Conservation (phyloP, 176 grass and related monocot genomes). For the Carex littledalei region DNA sequence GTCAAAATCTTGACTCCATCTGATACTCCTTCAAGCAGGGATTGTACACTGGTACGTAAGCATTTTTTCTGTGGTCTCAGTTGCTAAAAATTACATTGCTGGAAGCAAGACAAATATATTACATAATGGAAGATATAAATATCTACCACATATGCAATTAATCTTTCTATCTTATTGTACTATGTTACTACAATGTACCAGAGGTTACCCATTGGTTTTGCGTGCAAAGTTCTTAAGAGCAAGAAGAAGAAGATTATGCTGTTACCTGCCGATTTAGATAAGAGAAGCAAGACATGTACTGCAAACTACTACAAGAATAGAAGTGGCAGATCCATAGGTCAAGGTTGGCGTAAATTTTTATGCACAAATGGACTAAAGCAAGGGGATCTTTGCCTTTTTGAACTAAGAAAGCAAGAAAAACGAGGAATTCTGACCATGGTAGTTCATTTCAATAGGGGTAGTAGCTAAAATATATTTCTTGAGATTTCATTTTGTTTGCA, state of each 20-base stretch:
- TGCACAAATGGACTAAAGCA: background rate
- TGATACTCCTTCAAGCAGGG: background rate
- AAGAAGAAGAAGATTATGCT: background rate
- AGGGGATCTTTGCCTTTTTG: conserved; percentile 17
- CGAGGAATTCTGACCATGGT: background rate
- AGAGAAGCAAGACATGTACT: background rate
- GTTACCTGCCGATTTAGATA: background rate
- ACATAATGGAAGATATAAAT: background rate
- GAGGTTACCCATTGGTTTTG: conserved; percentile 25
- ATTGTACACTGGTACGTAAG: background rate
- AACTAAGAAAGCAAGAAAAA: conserved; percentile 2
- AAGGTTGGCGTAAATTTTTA: conserved; percentile 16
- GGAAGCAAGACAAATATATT: background rate
- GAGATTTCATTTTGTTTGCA: too few species aligned
- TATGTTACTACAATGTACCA: background rate
- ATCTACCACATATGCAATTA: background rate
- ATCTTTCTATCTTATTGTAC: background rate
- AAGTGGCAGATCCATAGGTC: too few species aligned
- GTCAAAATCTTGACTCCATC: background rate
- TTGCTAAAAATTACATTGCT: too few species aligned
- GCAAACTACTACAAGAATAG: background rate
- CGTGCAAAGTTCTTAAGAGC: conserved; percentile 8
- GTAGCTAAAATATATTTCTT: background rate
- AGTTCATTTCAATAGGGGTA: background rate
- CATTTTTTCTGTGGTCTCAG: background rate